Evolutionary conservation across 306 rosid species (phyloP), one percentile per base, ranked within the genome.

Genomic region (Prinsepia uniflora): DNA sequence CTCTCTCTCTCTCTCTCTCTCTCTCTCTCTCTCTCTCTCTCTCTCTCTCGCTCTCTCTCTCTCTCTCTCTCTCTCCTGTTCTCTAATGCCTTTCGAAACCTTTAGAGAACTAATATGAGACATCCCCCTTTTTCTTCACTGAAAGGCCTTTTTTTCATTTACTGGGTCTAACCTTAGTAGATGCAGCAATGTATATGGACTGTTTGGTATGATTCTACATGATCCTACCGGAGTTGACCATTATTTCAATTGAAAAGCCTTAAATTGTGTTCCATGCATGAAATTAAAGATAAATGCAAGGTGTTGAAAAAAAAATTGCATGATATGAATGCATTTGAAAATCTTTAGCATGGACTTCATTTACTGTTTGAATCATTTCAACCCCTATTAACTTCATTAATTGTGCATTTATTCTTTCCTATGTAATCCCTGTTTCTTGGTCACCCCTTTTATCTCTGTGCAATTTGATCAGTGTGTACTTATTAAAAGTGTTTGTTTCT

Each of bases 1-100:
- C 30, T 52, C 43, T 60, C 24, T 72, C 56, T 50, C 63, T n/a
- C n/a, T n/a, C n/a, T n/a, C n/a, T n/a, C n/a, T 68, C 46, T 46
- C 10, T 6, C n/a, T 36, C 48, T 30, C 64, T 39, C 44, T 55
- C 39, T 42, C 72, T 68, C 46, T 46, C 10, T 6, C 48, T 30
- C 64, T 39, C 44, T 55, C 39, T 42, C 72, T 9, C 40, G 47
- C 44, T 68, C 46, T 46, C 10, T 6, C n/a, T n/a, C n/a, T n/a
- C n/a, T n/a, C n/a, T n/a, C n/a, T 36, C 48, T 30, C 64, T 39
- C 44, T 55, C 39, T 42, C 72, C 13, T 47, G 47, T 48, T 68
- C 46, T 46, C 10, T 6, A 14, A 17, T 45, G 47, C 20, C 64
- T 54, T 68, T 4, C 1, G 4, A 6, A 22, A 20, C 22, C 15